These are phyloP conservation scores for Plectosphaerella cucumerina DNA, from an alignment of 2,329 filamentous ascomycete genomes.

Conservation along the genomic window DNA sequence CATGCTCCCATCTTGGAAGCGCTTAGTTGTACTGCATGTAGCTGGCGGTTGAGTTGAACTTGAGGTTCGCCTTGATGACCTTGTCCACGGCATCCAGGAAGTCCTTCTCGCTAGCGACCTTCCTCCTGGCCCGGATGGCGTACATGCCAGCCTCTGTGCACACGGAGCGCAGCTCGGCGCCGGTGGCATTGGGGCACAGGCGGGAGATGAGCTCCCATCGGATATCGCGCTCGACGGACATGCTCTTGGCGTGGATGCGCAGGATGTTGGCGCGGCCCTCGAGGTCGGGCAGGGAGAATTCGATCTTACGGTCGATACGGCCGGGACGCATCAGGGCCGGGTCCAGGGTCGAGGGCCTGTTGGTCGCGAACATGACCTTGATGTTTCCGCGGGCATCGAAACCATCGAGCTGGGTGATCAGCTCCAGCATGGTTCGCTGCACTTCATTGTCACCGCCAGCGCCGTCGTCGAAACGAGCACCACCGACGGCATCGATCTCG, in stretches of 20 bases:
- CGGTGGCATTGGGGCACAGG: constrained; percentile 94
- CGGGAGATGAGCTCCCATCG: constrained; percentile 98
- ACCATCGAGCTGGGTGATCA: constrained; percentile 94
- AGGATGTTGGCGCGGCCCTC: constrained; percentile 97
- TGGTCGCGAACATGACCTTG: constrained; percentile 99
- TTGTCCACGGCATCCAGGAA: constrained; percentile 98
- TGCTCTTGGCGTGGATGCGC: constrained; percentile 97
- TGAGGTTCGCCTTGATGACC: constrained; percentile 98
- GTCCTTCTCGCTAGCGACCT: constrained; percentile 98
- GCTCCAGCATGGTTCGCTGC: constrained; percentile 94
- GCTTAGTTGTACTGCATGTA: constrained; percentile 98
- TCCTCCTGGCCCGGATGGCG: constrained; percentile 87
- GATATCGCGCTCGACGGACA: constrained; percentile 98
- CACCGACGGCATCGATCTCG: constrained; percentile 94
- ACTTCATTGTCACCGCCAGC: constrained; percentile 97
- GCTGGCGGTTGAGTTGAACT: constrained; percentile 97
- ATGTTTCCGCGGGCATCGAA: constrained; percentile 97
- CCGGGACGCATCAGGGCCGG: constrained; percentile 96
- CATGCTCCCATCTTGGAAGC: background rate
- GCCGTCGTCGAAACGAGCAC: constrained; percentile 93
- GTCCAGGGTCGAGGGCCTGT: constrained; percentile 90
- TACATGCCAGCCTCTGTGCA: constrained; percentile 99
- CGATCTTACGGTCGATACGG: constrained; percentile 97
- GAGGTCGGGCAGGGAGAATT: constrained; percentile 95
- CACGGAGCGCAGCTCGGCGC: constrained; percentile 91